phyloP scores from a whole-genome alignment of 495 filamentous ascomycete species.

The Aspergillus saccharolyticus region DNA sequence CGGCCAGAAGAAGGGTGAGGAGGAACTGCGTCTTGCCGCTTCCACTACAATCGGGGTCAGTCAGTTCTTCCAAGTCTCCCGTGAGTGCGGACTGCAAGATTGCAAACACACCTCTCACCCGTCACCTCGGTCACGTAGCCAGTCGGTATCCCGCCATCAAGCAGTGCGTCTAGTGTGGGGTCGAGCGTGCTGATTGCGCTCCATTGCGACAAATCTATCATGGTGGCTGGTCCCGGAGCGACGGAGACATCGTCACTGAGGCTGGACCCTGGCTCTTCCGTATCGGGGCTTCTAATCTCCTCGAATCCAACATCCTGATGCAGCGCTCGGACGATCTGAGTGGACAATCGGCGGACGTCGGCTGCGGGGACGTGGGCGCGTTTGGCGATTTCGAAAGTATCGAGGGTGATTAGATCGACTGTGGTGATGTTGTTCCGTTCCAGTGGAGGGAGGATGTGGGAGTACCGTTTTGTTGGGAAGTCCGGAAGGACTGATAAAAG shows the following conservation, averaged over 20 bases:
- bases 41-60: constrained; percentile 44
- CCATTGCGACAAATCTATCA: constrained; percentile 41
- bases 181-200: constrained; percentile 76
- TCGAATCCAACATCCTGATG: constrained; percentile 58
- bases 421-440: constrained; percentile 71
- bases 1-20: constrained; percentile 73
- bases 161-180: constrained; percentile 61
- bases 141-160: constrained; percentile 80
- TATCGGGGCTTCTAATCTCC: constrained; percentile 11
- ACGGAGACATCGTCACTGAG: constrained; percentile 16
- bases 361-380: constrained; percentile 76
- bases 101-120: constrained; percentile 66
- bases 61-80: not conserved
- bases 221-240: constrained; percentile 22
- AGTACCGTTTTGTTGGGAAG: constrained; percentile 64
- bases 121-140: constrained; percentile 86
- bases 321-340: constrained; percentile 58
- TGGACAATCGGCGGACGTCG: constrained; percentile 66
- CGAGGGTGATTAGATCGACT: constrained; percentile 80
- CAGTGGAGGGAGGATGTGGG: constrained; percentile 71
- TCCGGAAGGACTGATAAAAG: constrained; percentile 75
- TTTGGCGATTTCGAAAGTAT: constrained; percentile 77
- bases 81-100: not conserved
- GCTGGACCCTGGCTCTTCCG: constrained; percentile 27
- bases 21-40: constrained; percentile 96